Conservation (phyloP, 2,329 filamentous ascomycete species). For the Scleromitrula shiraiana region DNA sequence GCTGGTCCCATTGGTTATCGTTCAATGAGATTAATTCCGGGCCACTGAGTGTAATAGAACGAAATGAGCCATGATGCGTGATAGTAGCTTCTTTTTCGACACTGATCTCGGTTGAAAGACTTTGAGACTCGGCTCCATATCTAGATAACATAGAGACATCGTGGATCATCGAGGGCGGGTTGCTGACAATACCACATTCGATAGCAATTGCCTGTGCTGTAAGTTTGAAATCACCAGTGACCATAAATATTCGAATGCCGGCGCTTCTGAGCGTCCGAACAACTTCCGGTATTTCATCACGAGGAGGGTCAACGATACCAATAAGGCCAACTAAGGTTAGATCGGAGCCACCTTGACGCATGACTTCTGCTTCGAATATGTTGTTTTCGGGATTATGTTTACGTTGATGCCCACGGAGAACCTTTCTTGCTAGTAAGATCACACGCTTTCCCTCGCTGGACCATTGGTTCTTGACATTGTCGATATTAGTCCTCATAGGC, state of each 20-base stretch:
- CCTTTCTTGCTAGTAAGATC: constrained; percentile 55
- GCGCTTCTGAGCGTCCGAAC: constrained; percentile 54
- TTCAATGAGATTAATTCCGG: constrained; percentile 56
- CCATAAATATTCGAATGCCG: constrained; percentile 68
- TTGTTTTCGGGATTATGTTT: constrained; percentile 19
- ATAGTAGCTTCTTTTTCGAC: constrained; percentile 2
- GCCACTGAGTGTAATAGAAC: constrained; percentile 53
- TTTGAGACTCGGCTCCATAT: constrained; percentile 1
- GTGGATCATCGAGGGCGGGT: constrained; percentile 13
- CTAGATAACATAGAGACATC: constrained; percentile 10
- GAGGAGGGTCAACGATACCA: constrained; percentile 49
- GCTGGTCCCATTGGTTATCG: constrained; percentile 57
- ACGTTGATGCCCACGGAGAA: constrained; percentile 10
- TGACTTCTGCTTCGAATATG: constrained; percentile 47
- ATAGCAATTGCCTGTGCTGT: constrained; percentile 64
- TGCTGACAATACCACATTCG: constrained; percentile 61
- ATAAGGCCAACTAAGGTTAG: constrained; percentile 47
- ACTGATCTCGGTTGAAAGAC: background rate
- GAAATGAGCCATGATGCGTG: background rate
- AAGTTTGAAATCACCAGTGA: constrained; percentile 68
- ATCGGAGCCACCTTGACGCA: constrained; percentile 39
- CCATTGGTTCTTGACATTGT: constrained; percentile 56
- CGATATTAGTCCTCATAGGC: constrained; percentile 38
- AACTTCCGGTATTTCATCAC: constrained; percentile 48
- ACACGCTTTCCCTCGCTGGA: constrained; percentile 59